Percentiles rank a stretch among this genome's conserved stretches.
These are phyloP conservation scores for Aurantiochytrium sp. DNA, from an alignment of 108 stramenopile species.

Conservation along the genomic window DNA sequence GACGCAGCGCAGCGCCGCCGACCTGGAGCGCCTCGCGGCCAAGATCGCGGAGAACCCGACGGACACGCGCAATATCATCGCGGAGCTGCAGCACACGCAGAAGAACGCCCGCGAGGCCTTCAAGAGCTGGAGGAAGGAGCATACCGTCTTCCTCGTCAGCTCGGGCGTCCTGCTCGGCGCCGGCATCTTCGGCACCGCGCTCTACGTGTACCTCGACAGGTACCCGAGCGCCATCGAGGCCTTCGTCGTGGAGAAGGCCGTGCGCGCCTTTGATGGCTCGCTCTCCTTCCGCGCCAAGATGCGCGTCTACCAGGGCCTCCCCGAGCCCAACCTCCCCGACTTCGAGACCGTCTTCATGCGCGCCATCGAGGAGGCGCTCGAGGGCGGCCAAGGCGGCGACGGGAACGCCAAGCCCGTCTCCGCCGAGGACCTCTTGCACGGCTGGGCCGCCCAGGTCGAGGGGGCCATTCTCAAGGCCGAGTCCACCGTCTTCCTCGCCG, in stretches of 20 bases:
- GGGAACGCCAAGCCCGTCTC: neutral
- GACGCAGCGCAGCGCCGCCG: neutral
- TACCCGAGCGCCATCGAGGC: constrained; percentile 28
- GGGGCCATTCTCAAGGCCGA: neutral
- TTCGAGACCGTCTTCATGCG: neutral
- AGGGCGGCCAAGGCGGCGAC: neutral
- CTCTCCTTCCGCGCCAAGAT: constrained; percentile 11
- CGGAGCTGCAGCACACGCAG: neutral
- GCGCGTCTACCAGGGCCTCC: constrained; percentile 19
- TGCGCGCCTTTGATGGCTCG: constrained; percentile 15
- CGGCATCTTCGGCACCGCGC: neutral
- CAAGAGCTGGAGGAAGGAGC: neutral
- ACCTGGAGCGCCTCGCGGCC: neutral
- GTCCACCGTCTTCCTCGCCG: neutral
- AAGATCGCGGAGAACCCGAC: neutral
- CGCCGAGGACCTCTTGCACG: neutral
- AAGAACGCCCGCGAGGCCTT: neutral
- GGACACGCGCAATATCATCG: neutral
- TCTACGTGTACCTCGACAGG: neutral
- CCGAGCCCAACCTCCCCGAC: constrained; percentile 11
- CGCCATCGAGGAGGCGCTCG: neutral
- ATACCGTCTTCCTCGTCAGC: constrained; percentile 21
- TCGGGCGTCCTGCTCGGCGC: constrained; percentile 9
- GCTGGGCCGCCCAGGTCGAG: constrained; percentile 19
- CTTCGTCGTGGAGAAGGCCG: constrained; percentile 15